Base-by-base conservation (phyloP, 2,329 filamentous ascomycete genomes). In the Fusarium verticillioides region DNA sequence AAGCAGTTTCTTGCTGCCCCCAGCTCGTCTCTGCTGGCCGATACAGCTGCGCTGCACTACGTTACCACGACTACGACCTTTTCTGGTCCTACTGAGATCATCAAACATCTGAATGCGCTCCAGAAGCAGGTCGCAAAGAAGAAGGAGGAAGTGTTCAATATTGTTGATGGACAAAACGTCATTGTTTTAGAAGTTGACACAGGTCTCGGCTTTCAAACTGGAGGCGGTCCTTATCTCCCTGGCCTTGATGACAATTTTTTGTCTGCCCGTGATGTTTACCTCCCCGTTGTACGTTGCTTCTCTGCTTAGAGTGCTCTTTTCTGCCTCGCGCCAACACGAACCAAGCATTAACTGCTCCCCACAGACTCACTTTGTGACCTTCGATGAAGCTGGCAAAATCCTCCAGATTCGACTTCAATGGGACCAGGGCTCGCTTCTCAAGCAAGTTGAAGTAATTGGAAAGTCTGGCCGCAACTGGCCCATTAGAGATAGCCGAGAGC, bases 231-330 rank as follows among this genome's bases (percentile, higher is more conserved):
- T 73, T 98, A 96, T 84, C 88, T 98, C 63, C 96, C 96, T 9
- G 91, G 91, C 53, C 87, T 99, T 54, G 96, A 98, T 79, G 95
- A 98, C 86, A 98, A 98, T 85, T 97, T 98, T 82, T 85, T 99
- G 66, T 87, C 93, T 63, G 95, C 97, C 83, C 92, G 92, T 78
- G 89, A 89, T 62, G 95, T 95, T 70, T 90, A 90, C 58, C 87
- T 98, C 74, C 90, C 94, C 54, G 90, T 97, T 84, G 95, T 98
- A 87, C 81, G 93, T 88, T 59, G 23, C 42, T 49, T 59, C 6
- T 11, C 19, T 32, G 21, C 26, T 15, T n/a, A 9, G n/a, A 42
- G 34, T 56, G 47, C 64, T 46, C 36, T 40, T 36, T 37, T 18
- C 39, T 40, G 30, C 36, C 40, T 46, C 69, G 43, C 34, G 53